Conservation (phyloP, 1,284 basidiomycete genomes). For the Puccinia hordei region DNA sequence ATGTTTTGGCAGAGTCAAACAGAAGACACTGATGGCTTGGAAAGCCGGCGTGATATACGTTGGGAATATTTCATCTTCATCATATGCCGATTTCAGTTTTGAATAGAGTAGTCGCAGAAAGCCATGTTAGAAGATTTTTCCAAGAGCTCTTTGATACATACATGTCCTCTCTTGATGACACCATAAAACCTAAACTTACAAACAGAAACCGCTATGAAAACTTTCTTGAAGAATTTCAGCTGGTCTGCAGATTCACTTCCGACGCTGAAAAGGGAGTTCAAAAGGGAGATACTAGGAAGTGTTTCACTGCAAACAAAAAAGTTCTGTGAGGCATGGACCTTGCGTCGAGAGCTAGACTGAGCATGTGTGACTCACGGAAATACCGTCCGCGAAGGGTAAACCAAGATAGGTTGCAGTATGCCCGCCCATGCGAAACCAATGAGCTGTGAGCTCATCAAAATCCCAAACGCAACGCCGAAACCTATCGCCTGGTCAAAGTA, state of each 20-base stretch:
- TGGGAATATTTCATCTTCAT: constrained; percentile 31
- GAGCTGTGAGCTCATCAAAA: constrained; percentile 36
- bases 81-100: background rate
- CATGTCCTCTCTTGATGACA: background rate
- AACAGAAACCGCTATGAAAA: constrained; percentile 16
- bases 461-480: background rate
- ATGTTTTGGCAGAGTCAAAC: constrained; percentile 26
- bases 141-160: background rate
- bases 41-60: constrained; percentile 37
- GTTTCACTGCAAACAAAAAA: constrained; percentile 1
- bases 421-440: constrained; percentile 39
- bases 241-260: constrained; percentile 23
- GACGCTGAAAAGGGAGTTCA: constrained; percentile 7
- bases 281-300: constrained; percentile 23
- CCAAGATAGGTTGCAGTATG: constrained; percentile 38
- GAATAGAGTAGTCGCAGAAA: background rate
- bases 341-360: background rate
- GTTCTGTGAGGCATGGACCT: background rate
- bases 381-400: constrained; percentile 27
- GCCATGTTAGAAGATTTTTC: no score
- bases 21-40: constrained; percentile 41
- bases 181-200: constrained; percentile 4
- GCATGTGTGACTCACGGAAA: constrained; percentile 13
- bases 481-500: constrained; percentile 13
- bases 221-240: constrained; percentile 35